Conservation (phyloP, 352 stramenopile genomes). For the Vaucheria bursata region DNA sequence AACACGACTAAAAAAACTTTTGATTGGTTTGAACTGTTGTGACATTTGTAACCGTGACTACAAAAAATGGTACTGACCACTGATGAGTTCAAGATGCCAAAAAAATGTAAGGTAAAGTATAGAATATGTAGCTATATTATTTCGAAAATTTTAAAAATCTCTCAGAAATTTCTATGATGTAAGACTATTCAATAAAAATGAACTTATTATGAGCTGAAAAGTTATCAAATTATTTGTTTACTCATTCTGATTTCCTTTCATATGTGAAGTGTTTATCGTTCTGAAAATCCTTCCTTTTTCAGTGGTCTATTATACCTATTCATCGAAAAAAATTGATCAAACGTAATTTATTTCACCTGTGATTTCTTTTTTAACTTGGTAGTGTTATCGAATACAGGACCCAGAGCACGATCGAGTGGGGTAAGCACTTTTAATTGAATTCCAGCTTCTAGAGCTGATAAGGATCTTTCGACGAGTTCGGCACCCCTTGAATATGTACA, state of each 20-base stretch:
- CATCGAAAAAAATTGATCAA: neutral
- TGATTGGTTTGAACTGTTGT: too few relatives aligned
- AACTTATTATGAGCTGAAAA: neutral
- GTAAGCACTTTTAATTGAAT: neutral
- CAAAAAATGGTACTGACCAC: too few relatives aligned
- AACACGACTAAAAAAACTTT: too few relatives aligned
- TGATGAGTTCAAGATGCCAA: too few relatives aligned
- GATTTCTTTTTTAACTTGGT: neutral
- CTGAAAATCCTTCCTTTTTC: neutral
- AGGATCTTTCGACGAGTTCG: neutral
- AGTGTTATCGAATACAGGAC: neutral
- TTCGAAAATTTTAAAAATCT: too few relatives aligned
- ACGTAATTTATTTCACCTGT: neutral
- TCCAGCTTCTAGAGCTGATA: neutral
- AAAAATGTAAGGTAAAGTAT: too few relatives aligned
- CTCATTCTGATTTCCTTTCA: neutral
- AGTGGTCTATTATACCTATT: neutral
- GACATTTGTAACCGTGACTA: too few relatives aligned
- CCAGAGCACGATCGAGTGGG: neutral
- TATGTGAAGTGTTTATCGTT: neutral
- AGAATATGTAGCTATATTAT: too few relatives aligned
- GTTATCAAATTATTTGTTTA: neutral
- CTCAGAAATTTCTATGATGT: too few relatives aligned
- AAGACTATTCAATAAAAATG: too few relatives aligned
- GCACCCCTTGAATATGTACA: neutral